phyloP scores from a whole-genome alignment of 73 alveolate genomes.

The Tetrahymena borealis region DNA sequence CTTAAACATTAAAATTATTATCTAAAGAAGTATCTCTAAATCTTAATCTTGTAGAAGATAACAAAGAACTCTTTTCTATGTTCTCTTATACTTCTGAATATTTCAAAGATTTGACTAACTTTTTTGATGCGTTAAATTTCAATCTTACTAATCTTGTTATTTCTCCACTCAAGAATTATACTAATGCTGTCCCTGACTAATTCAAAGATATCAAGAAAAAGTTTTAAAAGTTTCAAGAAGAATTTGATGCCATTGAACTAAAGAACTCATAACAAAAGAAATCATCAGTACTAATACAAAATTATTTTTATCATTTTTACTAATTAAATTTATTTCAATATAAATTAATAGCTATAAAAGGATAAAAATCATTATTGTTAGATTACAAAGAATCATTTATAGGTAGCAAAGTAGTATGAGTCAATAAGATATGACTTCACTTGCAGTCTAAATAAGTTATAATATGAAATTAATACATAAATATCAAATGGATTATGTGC shows the following conservation, averaged over 20 bases:
- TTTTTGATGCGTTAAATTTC: neutral
- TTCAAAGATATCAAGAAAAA: neutral
- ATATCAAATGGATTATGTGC: neutral
- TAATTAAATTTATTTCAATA: neutral
- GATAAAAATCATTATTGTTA: neutral
- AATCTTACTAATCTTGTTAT: neutral
- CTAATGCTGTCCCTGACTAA: neutral
- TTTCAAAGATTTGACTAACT: neutral
- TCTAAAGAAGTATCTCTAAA: neutral
- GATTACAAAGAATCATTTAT: neutral
- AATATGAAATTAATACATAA: neutral
- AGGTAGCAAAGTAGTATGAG: neutral
- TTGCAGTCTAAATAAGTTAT: neutral
- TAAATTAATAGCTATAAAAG: neutral
- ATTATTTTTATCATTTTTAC: neutral
- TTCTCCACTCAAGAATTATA: neutral
- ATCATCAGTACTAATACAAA: neutral
- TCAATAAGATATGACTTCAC: neutral
- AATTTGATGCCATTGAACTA: neutral
- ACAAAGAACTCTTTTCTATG: neutral
- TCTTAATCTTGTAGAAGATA: neutral
- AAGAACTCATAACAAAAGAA: neutral
- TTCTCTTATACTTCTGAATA: neutral
- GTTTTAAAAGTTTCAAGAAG: neutral
- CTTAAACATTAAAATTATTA: neutral